Conservation (phyloP, 2,329 filamentous ascomycete species). For the Cercospora zeina region DNA sequence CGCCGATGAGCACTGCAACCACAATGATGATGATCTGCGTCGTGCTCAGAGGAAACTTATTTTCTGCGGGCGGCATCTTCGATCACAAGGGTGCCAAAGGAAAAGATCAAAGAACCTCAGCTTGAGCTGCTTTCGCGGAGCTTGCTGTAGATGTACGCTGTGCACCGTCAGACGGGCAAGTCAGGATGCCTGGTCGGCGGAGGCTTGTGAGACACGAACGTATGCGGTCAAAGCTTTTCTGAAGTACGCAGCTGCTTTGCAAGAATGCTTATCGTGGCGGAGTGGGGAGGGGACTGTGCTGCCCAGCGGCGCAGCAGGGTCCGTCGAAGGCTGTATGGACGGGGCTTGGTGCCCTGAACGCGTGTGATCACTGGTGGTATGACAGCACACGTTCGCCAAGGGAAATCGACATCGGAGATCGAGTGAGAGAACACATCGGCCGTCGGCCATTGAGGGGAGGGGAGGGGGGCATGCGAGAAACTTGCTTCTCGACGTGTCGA, state of each 20-base stretch:
- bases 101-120: background rate
- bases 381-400: constrained; percentile 12
- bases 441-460: background rate
- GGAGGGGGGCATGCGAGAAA: background rate
- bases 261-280: constrained; percentile 16
- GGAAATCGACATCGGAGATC: background rate
- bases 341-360: background rate
- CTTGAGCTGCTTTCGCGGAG: background rate
- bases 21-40: constrained; percentile 10
- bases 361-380: background rate
- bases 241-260: constrained; percentile 4
- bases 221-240: background rate
- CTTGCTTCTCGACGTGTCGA: background rate
- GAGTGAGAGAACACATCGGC: background rate
- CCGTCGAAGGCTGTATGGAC: background rate
- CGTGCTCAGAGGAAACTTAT: background rate
- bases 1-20: background rate
- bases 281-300: background rate
- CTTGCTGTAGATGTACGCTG: background rate
- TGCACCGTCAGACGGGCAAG: background rate
- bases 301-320: constrained; percentile 1
- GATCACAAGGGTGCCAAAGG: background rate
- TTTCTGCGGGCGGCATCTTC: background rate
- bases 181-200: background rate
- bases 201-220: constrained; percentile 3